Conservation (phyloP, 441 rosid genomes). For the Flueggea neowawraea region DNA sequence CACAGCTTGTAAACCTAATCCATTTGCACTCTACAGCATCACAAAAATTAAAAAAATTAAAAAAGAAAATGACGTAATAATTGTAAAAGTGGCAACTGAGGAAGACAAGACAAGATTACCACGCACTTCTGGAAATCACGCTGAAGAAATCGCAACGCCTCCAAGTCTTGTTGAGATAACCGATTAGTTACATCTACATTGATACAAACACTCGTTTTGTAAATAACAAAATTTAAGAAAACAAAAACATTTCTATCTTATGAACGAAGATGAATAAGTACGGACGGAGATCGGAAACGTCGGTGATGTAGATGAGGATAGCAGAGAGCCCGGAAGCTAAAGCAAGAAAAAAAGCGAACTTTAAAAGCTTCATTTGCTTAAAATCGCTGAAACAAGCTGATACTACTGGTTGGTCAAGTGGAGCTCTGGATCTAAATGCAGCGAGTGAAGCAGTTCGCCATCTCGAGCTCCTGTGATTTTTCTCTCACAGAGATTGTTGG, state of each 20-base stretch:
- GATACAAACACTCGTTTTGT: neutral
- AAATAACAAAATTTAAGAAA: neutral
- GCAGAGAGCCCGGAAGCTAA: constrained; percentile 72
- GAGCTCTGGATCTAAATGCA: no score
- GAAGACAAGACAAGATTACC: constrained; percentile 36
- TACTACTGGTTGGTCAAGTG: no score
- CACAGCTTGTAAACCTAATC: constrained; percentile 77
- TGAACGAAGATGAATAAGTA: neutral
- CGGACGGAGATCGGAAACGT: constrained; percentile 65
- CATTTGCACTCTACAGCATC: constrained; percentile 74
- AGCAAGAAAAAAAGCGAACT: constrained; percentile 50
- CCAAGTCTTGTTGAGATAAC: constrained; percentile 60
- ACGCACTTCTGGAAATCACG: constrained; percentile 79
- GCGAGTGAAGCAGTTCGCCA: no score
- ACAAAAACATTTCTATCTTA: no score
- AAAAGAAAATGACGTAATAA: neutral
- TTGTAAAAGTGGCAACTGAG: neutral
- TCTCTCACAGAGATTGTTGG: no score
- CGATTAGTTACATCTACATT: constrained; percentile 43
- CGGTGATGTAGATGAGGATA: constrained; percentile 69
- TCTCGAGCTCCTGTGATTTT: no score
- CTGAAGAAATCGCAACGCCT: constrained; percentile 68
- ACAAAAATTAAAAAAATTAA: neutral
- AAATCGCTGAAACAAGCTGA: no score
- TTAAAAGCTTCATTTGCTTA: constrained; percentile 56